Base-by-base conservation (phyloP, 768 basidiomycete genomes). In the Sarcodon aspratus region DNA sequence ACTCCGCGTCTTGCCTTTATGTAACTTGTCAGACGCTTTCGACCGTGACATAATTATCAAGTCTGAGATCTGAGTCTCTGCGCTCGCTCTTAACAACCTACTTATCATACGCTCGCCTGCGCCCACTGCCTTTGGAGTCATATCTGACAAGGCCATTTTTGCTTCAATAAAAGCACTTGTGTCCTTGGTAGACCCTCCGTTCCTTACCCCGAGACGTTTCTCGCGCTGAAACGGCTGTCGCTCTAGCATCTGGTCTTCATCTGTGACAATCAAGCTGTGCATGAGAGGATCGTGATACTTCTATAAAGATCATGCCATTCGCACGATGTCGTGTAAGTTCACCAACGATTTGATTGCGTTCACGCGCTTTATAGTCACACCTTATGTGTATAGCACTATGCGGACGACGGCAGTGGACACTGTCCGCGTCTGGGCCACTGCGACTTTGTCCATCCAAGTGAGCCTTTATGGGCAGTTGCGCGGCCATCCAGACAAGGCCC, bases 191-290 rank as follows among this genome's bases (percentile, higher is more conserved):
- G 33, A 21, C 6, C 11, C 36, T 12, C 18, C 45, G 18, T 46
- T 50, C 42, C 46, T 46, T 55, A 55, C 53, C 50, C 51, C 43
- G 54, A n/a, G 48, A 54, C 49, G 42, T 45, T 44, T 40, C 50
- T 57, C 55, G 36, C 18, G 9, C 35, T 9, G 37, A 12, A 17
- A n/a, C 31, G 33, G 33, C 38, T 33, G 31, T 7, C n/a, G 35
- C 34, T 9, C 33, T 8, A 37, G 48, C 21, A 27, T 27, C 21
- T 27, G 21, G 2, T 27, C 21, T 27, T 27, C 21, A 27, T 27
- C 21, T 27, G 21, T 27, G 21, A 27, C 21, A 27, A 5, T 27
- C 21, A 27, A 27, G 21, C 21, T 27, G 21, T 27, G 21, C 21
- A 3, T 5, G 21, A 5, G 21, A 27, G 21, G 21, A 27, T 27